Base-by-base conservation (phyloP, 768 basidiomycete species). In the Mycena rebaudengoi region DNA sequence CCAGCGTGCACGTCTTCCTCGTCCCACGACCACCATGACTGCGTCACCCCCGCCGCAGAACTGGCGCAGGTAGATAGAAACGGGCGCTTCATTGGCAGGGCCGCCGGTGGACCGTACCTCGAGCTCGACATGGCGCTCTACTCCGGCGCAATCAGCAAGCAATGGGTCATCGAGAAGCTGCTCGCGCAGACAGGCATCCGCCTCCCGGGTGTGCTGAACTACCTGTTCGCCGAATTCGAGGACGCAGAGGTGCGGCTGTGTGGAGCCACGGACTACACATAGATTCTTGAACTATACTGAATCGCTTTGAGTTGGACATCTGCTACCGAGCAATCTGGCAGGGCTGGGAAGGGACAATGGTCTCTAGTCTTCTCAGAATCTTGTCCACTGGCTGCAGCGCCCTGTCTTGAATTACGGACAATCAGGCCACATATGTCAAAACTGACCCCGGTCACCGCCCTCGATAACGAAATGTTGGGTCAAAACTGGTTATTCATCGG, bases 81-180 rank as follows among this genome's bases (percentile, higher is more conserved):
- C 12, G 67, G 59, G 28, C 7, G 56, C 46, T 18, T 45, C 30
- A 30, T 54, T 35, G 56, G 44, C 20, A 35, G 56, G 18, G 62
- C 28, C 28, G 61, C 43, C 8, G 66, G 52, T 35, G 49, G 57
- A 3, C 65, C 74, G 1, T 83, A 87, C 48, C 76, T 91, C 25
- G 90, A 98, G 72, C 84, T 98, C 16, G 89, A 95, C 74, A 95
- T 92, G 16, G 88, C 92, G 0, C 79, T 88, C 52, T 98, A 98
- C 70, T 79, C 90, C 2, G 93, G 91, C 1, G 77, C 78, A 37
- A 88, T 99, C 67, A 81, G 80, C 62, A 76, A 87, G 23, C 77
- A 85, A 62, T 88, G 89, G 84, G 77, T 95, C 33, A 69, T 99
- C 2, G 95, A 98, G 82, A 87, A 87, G 76, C 73, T 98, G 67